Evolutionary conservation across 2,329 filamentous ascomycete species (phyloP).

Genomic region (Passalora sequoiae): DNA sequence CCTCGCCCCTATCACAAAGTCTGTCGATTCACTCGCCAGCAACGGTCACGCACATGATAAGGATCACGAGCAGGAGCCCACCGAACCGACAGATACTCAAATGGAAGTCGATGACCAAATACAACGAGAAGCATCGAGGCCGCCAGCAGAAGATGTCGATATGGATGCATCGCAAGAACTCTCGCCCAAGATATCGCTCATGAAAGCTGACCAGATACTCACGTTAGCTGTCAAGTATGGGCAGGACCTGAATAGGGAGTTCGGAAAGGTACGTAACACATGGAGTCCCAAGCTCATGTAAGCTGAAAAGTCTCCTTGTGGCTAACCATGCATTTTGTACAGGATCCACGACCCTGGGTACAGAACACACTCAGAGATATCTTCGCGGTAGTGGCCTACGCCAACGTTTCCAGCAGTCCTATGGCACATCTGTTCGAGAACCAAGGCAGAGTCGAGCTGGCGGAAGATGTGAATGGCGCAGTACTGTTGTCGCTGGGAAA

Average conservation of each 20-base stretch:
- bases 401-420: constrained; percentile 70
- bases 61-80: constrained; percentile 40
- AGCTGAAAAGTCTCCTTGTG: too few species aligned
- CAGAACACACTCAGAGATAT: constrained; percentile 73
- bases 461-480: constrained; percentile 89
- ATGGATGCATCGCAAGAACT: constrained; percentile 31
- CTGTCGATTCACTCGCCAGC: constrained; percentile 25
- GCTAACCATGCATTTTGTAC: too few species aligned
- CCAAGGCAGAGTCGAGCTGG: constrained; percentile 68
- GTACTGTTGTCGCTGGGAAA: constrained; percentile 94
- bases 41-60: constrained; percentile 24
- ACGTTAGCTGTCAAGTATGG: constrained; percentile 73
- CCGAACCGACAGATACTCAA: constrained; percentile 39
- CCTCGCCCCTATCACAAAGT: constrained; percentile 27
- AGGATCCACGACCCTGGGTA: constrained; percentile 65
- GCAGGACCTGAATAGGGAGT: constrained; percentile 70
- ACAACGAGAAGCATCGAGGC: constrained; percentile 28
- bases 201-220: constrained; percentile 51
- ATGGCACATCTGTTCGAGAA: constrained; percentile 74
- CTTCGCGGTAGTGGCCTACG: constrained; percentile 82
- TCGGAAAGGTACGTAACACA: too few species aligned
- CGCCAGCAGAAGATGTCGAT: constrained; percentile 30
- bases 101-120: constrained; percentile 57
- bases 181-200: constrained; percentile 24
- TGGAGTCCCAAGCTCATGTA: too few species aligned